These are phyloP conservation scores for Fusarium subtropicale DNA, from an alignment of 2,329 filamentous ascomycete genomes.

Conservation along the genomic window DNA sequence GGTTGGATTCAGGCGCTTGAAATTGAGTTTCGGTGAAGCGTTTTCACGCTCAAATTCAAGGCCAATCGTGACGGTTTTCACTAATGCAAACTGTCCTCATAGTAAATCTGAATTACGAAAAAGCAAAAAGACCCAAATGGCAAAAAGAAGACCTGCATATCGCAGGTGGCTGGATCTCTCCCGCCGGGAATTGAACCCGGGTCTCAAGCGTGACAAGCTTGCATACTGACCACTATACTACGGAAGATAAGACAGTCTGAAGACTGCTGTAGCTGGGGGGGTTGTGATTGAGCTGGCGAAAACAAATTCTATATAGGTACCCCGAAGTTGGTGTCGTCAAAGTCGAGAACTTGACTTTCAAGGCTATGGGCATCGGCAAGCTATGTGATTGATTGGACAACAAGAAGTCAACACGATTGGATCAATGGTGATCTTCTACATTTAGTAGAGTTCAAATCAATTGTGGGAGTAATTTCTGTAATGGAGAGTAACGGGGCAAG, in stretches of 20 bases:
- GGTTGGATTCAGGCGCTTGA: background rate
- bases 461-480: background rate
- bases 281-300: background rate
- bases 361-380: background rate
- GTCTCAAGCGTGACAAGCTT: background rate
- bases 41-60: no score
- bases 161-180: background rate
- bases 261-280: background rate
- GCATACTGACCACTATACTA: constrained; percentile 4
- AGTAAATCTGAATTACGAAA: no score
- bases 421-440: background rate
- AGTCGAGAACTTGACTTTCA: no score
- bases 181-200: background rate
- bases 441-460: background rate
- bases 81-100: no score
- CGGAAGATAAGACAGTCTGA: background rate
- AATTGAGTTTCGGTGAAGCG: background rate
- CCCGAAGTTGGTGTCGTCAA: accelerated
- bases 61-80: no score
- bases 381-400: no score
- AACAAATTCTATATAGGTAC: accelerated
- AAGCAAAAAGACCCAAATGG: background rate
- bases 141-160: background rate
- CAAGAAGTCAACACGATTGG: background rate
- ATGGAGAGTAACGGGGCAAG: background rate